Percentiles rank a stretch among this genome's conserved stretches.
phyloP scores from a whole-genome alignment of 2,329 filamentous ascomycete genomes.

The Escovopsis weberi region DNA sequence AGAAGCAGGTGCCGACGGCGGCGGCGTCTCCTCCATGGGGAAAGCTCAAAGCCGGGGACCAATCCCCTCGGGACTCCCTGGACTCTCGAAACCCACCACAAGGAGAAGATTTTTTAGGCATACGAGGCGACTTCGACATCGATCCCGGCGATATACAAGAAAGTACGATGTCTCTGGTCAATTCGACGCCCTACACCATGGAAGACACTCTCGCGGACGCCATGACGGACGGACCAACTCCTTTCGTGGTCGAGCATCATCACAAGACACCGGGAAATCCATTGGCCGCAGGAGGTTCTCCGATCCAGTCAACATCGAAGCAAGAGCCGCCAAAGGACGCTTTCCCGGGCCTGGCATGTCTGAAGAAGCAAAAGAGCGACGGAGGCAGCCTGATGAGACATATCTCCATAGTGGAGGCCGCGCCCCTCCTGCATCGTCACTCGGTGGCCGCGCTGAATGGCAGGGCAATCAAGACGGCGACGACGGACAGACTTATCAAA shows the following conservation, averaged over 20 bases:
- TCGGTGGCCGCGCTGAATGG: neutral
- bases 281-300: too few species aligned
- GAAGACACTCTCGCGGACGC: neutral
- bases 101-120: conserved; percentile 24
- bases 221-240: neutral
- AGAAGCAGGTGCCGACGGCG: too few species aligned
- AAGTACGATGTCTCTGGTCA: neutral
- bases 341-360: neutral
- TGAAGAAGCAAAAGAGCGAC: neutral
- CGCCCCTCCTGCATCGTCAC: neutral
- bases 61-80: too few species aligned
- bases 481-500: neutral
- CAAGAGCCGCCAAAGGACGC: neutral
- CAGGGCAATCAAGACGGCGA: neutral
- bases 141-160: conserved; percentile 6
- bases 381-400: neutral
- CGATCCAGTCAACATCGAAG: neutral
- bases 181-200: neutral
- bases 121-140: conserved; percentile 5
- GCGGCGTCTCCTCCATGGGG: too few species aligned
- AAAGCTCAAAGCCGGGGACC: too few species aligned
- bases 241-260: neutral
- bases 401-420: neutral
- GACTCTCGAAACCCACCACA: neutral
- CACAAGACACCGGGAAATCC: neutral